Percentiles rank a stretch among this genome's conserved stretches.
Evolutionary conservation across 1,284 basidiomycete genomes (phyloP).

Genomic region (Irpex lacteus): DNA sequence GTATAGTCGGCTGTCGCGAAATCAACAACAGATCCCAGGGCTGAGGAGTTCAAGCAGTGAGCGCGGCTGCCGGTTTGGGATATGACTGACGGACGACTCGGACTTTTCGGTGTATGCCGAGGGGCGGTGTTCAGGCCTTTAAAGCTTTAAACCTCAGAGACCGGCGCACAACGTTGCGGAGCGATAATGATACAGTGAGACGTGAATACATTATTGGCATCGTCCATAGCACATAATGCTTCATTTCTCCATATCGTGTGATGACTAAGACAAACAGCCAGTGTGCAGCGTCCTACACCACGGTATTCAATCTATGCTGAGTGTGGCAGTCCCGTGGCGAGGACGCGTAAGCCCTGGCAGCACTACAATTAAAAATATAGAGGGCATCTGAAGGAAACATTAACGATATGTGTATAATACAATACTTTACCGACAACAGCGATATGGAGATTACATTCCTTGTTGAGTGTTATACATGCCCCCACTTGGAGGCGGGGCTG

Average conservation of each 20-base stretch:
- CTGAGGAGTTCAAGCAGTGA: too few species aligned
- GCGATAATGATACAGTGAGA: not conserved
- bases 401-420: not conserved
- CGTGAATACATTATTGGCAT: not conserved
- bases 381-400: not conserved
- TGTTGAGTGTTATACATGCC: not conserved
- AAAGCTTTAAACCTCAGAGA: too few species aligned
- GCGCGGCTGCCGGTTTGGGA: too few species aligned
- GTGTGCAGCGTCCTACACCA: not conserved
- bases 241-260: not conserved
- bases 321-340: not conserved
- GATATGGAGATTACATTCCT: not conserved
- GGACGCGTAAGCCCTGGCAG: not conserved
- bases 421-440: not conserved
- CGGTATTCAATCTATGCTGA: not conserved
- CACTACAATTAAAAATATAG: not conserved
- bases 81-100: too few species aligned
- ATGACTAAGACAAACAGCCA: not conserved
- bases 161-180: too few species aligned
- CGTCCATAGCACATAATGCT: not conserved
- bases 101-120: too few species aligned
- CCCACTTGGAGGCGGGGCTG: not conserved
- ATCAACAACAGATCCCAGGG: too few species aligned
- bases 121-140: too few species aligned
- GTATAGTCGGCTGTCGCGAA: too few species aligned